phyloP scores from a whole-genome alignment of 805 yeast species.

The Monosporozyma aquatica region DNA sequence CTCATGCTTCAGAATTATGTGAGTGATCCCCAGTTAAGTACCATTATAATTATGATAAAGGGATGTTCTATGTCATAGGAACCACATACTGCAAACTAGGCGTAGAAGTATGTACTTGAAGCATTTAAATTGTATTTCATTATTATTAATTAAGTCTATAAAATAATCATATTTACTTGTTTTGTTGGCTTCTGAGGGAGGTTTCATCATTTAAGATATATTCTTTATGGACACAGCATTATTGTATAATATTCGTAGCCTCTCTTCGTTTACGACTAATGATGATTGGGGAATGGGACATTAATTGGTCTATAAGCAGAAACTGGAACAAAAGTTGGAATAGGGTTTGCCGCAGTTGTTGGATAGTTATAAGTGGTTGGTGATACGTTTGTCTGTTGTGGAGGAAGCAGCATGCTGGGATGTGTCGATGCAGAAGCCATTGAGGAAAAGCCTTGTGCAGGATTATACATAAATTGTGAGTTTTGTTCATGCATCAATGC shows the following conservation, averaged over 20 bases:
- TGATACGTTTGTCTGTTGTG: not conserved
- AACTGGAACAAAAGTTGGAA: constrained; percentile 1
- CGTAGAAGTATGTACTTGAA: too few species aligned
- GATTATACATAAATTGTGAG: constrained; percentile 1
- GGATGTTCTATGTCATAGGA: too few species aligned
- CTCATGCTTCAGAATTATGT: too few species aligned
- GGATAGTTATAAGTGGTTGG: not conserved
- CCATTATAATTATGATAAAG: too few species aligned
- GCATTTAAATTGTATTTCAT: too few species aligned
- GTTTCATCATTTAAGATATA: not conserved
- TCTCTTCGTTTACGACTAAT: too few species aligned
- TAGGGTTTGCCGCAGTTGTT: not conserved
- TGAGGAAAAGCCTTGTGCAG: not conserved
- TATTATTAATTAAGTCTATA: not conserved
- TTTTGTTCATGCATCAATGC: constrained; percentile 21
- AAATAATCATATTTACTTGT: too few species aligned
- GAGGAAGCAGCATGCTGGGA: not conserved
- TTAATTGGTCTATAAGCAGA: constrained; percentile 1
- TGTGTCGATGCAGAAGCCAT: not conserved
- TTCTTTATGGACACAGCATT: too few species aligned
- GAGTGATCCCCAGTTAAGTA: too few species aligned
- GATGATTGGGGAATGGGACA: constrained; percentile 1
- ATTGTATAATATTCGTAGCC: too few species aligned
- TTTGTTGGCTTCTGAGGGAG: too few species aligned
- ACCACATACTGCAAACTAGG: too few species aligned